Conservation (phyloP, 257 asterid species). For the Jacaranda mimosifolia region DNA sequence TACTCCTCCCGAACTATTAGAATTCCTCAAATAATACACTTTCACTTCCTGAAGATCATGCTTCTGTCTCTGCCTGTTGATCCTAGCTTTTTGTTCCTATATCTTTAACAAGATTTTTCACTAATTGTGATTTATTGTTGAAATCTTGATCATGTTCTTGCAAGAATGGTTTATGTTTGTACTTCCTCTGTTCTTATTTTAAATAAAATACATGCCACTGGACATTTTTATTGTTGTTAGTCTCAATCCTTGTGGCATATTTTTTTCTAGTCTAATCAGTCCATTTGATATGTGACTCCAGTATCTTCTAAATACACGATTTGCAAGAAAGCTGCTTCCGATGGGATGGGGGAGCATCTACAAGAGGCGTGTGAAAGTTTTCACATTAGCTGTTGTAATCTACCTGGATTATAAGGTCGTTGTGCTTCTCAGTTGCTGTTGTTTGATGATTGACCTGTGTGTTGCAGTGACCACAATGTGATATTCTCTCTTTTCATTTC, state of each 20-base stretch:
- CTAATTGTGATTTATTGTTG: slow-evolving; percentile 12
- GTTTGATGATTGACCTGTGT: slow-evolving; percentile 29
- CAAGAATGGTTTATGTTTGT: not conserved
- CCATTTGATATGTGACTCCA: slow-evolving; percentile 32
- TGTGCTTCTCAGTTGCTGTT: slow-evolving; percentile 31
- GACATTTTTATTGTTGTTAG: slow-evolving; percentile 15
- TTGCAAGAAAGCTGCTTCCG: slow-evolving; percentile 40
- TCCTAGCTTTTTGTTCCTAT: not conserved
- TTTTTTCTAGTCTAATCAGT: slow-evolving; percentile 28
- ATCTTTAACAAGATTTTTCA: not conserved
- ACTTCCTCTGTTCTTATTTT: not conserved
- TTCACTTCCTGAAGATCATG: slow-evolving; percentile 9
- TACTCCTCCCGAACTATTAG: too few species aligned
- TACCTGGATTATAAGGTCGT: slow-evolving; percentile 95
- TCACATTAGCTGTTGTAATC: slow-evolving; percentile 76
- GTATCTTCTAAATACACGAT: slow-evolving; percentile 33
- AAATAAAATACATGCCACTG: not conserved
- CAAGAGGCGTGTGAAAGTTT: slow-evolving; percentile 86
- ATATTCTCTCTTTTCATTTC: slow-evolving; percentile 14
- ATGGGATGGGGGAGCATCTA: slow-evolving; percentile 96
- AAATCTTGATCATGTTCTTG: slow-evolving; percentile 12
- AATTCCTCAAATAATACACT: not conserved
- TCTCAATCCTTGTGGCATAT: slow-evolving; percentile 9
- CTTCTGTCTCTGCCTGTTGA: slow-evolving; percentile 11
- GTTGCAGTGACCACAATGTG: slow-evolving; percentile 1